Evolutionary conservation across 768 basidiomycete species (phyloP).

Genomic region (Suillus subalutaceus): DNA sequence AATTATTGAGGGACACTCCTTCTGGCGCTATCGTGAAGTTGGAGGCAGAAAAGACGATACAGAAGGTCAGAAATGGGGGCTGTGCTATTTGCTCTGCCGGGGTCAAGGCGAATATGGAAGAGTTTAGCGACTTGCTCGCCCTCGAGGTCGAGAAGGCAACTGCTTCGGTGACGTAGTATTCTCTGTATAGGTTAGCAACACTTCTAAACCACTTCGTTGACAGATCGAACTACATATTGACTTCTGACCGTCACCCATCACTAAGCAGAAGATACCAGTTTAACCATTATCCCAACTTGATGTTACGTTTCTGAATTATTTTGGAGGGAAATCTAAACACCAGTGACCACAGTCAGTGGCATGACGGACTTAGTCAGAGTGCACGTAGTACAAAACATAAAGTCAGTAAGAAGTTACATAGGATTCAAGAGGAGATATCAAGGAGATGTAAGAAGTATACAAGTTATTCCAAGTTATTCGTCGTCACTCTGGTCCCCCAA

Average conservation of each 20-base stretch:
- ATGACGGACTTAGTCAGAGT: not conserved
- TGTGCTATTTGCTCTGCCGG: slow-evolving; percentile 12
- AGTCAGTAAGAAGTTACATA: not conserved
- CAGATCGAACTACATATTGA: slow-evolving; percentile 8
- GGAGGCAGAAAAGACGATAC: not conserved
- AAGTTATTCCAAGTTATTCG: slow-evolving; percentile 35
- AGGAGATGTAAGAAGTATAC: not conserved
- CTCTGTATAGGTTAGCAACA: no score
- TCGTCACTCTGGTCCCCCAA: slow-evolving; percentile 72
- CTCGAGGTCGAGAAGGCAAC: slow-evolving; percentile 16
- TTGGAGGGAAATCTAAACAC: not conserved
- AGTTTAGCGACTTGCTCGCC: slow-evolving; percentile 13
- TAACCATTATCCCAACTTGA: not conserved
- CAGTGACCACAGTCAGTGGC: no score
- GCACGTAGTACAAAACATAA: not conserved
- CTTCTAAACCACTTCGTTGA: not conserved
- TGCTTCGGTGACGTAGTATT: slow-evolving; percentile 20
- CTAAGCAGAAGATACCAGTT: no score
- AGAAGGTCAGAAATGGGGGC: not conserved
- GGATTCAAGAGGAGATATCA: not conserved
- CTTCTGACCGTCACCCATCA: no score
- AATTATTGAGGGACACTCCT: slow-evolving; percentile 6
- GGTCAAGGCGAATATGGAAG: slow-evolving; percentile 18
- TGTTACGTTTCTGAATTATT: not conserved
- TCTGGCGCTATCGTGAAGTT: slow-evolving; percentile 1